phyloP scores from a whole-genome alignment of 202 grass and related monocot genomes.

The Panicum hallii region DNA sequence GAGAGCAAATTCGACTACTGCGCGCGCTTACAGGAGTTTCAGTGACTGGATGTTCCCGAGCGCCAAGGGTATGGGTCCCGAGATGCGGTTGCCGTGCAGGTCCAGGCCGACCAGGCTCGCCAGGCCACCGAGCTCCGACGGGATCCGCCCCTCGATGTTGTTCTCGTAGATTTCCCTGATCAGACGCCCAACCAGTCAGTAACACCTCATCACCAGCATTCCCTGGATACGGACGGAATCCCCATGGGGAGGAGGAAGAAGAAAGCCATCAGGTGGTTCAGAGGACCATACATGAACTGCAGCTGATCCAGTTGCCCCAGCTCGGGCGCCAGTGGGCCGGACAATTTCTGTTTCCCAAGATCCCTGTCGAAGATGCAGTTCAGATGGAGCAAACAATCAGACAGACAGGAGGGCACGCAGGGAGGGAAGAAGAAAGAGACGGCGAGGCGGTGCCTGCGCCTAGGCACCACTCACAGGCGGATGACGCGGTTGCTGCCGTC shows the following conservation, averaged over 20 bases:
- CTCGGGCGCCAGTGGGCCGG: slow-evolving; percentile 66
- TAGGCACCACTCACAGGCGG: slow-evolving; percentile 47
- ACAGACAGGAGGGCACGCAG: no score
- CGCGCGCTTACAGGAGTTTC: slow-evolving; percentile 37
- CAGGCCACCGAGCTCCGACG: slow-evolving; percentile 49
- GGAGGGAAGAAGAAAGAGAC: no score
- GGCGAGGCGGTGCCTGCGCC: no score
- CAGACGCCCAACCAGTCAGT: not conserved
- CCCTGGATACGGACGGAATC: no score
- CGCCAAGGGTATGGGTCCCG: slow-evolving; percentile 55
- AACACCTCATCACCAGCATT: no score
- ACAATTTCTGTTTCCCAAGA: slow-evolving; percentile 49
- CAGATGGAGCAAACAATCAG: not conserved
- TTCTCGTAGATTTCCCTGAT: slow-evolving; percentile 53
- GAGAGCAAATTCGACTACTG: not conserved
- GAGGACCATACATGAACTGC: slow-evolving; percentile 56
- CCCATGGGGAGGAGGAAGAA: no score
- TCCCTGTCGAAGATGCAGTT: slow-evolving; percentile 41
- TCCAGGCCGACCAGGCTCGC: slow-evolving; percentile 47
- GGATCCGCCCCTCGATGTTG: slow-evolving; percentile 54
- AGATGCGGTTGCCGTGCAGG: slow-evolving; percentile 57
- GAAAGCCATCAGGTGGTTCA: not conserved
- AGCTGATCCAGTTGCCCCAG: slow-evolving; percentile 73
- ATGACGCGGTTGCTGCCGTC: slow-evolving; percentile 50
- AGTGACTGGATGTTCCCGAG: slow-evolving; percentile 56